Evolutionary conservation across 2,329 filamentous ascomycete genomes (phyloP).

Genomic region (Colletotrichum sp.): DNA sequence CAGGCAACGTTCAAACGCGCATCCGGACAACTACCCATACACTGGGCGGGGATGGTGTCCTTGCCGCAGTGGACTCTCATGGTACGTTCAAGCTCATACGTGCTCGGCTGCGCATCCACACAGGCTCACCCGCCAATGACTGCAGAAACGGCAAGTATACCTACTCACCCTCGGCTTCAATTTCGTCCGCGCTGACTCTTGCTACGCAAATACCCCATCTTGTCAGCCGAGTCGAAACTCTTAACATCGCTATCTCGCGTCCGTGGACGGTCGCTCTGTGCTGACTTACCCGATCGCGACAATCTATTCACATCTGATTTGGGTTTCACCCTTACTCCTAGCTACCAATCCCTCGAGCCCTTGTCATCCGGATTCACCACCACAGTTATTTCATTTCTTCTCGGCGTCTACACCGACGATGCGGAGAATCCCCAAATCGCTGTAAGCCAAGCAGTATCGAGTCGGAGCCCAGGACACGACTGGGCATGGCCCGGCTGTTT

Average conservation of each 20-base stretch:
- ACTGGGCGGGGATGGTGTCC: not conserved
- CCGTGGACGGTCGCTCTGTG: not conserved
- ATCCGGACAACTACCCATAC: not conserved
- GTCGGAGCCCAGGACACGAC: conserved; percentile 80
- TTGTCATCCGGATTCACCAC: not conserved
- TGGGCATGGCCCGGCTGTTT: conserved; percentile 67
- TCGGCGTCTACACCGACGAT: conserved; percentile 67
- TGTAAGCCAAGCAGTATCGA: conserved; percentile 76
- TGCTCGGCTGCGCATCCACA: not conserved
- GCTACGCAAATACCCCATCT: not conserved
- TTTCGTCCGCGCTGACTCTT: conserved; percentile 6
- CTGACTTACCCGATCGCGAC: not conserved
- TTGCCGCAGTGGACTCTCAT: not conserved
- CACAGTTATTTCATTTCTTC: conserved; percentile 36
- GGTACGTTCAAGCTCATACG: not conserved
- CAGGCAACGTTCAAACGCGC: not conserved
- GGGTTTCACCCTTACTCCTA: not conserved
- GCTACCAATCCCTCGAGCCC: not conserved
- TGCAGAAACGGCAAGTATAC: not conserved
- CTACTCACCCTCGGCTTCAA: not conserved
- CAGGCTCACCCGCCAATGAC: not conserved
- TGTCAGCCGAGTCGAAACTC: not conserved
- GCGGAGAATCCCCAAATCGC: conserved; percentile 70
- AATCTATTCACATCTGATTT: not conserved
- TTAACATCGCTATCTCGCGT: not conserved